Evolutionary conservation across 1,139 yeast species (phyloP), one percentile per base, ranked within the genome.

Genomic region (Kodamaea arcana): DNA sequence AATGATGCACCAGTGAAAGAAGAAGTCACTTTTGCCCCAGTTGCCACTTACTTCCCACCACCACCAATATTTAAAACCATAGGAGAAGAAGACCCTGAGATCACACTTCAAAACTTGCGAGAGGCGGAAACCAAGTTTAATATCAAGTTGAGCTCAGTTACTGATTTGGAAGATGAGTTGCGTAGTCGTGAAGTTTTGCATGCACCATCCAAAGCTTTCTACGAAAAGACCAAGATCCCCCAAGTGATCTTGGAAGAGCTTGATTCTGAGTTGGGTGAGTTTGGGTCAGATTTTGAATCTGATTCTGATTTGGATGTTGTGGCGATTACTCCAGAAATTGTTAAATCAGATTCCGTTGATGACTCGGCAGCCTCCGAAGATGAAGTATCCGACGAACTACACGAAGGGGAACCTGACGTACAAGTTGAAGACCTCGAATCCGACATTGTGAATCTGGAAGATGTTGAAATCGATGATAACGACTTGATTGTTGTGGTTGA

Each of bases 61-160:
- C 30, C 42, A 3, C 62, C 68, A 1, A 33, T 56, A 0, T 68
- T 68, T 50, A 58, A 47, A 36, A 60, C 71, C 0, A 48, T 68
- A 22, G 51, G 50, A 14, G 15, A 25, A 13, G 72, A 68, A 36
- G 52, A 54, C 5, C 69, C 70, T 1, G 58, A 57, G 32, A 52
- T 39, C 0, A 51, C 56, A 2, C 48, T 69, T 24, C 37, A 46
- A 20, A 49, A 60, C 24, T 52, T 69, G 24, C 53, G 50, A 31
- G 56, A 52, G 17, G 58, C 65, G 0, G 71, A 66, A 36, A 43
- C 46, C 28, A 64, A 54, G 34, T 67, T 50, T 40, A 49, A 64
- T 21, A 46, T 69, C 16, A 55, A 54, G 33, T 52, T 69, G 28
- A 47, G 48, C 24, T 57, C 70, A 1, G 60, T 64, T 11, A 50